Conservation (phyloP, 371 early-diverging fungal species). For the Saksenaea oblongispora region DNA sequence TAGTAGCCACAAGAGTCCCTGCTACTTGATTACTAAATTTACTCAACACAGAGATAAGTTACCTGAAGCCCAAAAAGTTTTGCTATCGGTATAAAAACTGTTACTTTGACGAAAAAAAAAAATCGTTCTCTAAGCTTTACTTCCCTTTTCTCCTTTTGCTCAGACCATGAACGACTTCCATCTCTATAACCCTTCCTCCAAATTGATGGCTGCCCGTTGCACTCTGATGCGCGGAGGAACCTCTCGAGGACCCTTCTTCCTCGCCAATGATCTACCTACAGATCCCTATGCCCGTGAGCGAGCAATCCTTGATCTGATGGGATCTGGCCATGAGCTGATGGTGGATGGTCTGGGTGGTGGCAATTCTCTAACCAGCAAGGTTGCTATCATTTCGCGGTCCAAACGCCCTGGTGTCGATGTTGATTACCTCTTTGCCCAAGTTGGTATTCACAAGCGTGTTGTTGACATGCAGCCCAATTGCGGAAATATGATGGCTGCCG, state of each 20-base stretch:
- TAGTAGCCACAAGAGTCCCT: neutral
- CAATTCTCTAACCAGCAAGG: neutral
- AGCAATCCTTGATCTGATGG: neutral
- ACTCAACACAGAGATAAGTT: neutral
- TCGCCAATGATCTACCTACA: neutral
- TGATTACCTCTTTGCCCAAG: neutral
- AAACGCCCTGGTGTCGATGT: neutral
- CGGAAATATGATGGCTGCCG: slow-evolving; percentile 1
- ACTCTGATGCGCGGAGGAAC: neutral
- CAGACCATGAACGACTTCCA: neutral
- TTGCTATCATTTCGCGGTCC: neutral
- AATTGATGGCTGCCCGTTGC: neutral
- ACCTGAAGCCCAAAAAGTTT: neutral
- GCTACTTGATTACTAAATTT: neutral
- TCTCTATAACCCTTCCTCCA: neutral
- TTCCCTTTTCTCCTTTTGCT: neutral
- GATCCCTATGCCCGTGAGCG: neutral
- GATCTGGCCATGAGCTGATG: neutral
- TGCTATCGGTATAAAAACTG: neutral
- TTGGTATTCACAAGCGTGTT: neutral
- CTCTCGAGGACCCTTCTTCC: neutral
- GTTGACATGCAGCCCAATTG: neutral
- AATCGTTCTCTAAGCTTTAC: neutral
- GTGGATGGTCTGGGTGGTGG: neutral
- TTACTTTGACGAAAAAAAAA: neutral